Evolutionary conservation across 2,329 filamentous ascomycete genomes (phyloP).

Genomic region (Neonectria ditissima): DNA sequence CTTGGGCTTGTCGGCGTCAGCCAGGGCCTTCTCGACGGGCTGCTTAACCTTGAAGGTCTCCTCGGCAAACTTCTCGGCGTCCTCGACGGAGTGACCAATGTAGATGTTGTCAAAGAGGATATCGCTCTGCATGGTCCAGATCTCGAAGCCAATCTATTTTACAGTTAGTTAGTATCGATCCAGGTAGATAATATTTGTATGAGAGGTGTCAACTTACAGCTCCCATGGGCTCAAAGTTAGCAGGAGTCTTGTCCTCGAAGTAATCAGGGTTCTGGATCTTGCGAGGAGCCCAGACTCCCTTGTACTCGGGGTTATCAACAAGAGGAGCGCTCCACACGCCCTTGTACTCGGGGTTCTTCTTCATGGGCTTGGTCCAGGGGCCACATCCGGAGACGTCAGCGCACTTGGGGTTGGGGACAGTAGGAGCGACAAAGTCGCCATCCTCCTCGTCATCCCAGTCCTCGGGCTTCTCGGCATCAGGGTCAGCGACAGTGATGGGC

Average conservation of each 20-base stretch:
- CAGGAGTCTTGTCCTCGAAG: constrained; percentile 96
- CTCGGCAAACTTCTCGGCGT: constrained; percentile 87
- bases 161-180: constrained; percentile 41
- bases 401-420: constrained; percentile 95
- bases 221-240: constrained; percentile 98
- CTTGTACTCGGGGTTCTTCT: constrained; percentile 97
- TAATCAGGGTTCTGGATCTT: constrained; percentile 98
- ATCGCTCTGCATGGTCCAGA: constrained; percentile 99
- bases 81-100: constrained; percentile 95
- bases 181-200: neutral
- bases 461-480: constrained; percentile 96
- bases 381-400: constrained; percentile 93
- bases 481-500: constrained; percentile 84
- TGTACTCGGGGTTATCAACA: constrained; percentile 98
- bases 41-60: constrained; percentile 94
- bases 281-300: constrained; percentile 92
- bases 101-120: constrained; percentile 99
- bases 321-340: constrained; percentile 95
- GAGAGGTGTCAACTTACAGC: constrained; percentile 73
- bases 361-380: constrained; percentile 90
- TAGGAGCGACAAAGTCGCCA: constrained; percentile 94
- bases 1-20: constrained; percentile 85
- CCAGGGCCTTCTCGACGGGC: constrained; percentile 81
- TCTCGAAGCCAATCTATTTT: constrained; percentile 91
- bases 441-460: constrained; percentile 99